Base-by-base conservation (phyloP, 495 filamentous ascomycete species). In the Tuber magnatum region DNA sequence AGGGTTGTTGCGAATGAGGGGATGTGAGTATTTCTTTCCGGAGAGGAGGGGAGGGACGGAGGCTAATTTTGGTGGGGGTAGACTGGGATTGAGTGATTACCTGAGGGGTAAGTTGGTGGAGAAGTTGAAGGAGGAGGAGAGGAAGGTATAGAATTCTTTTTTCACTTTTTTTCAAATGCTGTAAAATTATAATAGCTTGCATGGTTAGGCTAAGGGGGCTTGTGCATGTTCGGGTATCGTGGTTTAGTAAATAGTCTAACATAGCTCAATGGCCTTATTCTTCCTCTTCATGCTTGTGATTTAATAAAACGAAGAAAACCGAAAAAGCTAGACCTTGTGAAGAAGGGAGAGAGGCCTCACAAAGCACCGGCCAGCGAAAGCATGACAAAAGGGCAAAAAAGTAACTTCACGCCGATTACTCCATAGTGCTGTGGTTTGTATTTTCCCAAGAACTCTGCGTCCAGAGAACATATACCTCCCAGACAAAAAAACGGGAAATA, bases 1-100 rank as follows among this genome's bases (percentile, higher is more conserved):
- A 86, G 91, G 51, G 85, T 92, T 40, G 79, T 91, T 71, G 92
- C 91, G 9, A 87, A 88, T 43, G 87, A 92, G 82, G 91, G 91
- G 70, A 89, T 92, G 89, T 91, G 80, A 88, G 90, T 87, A 24
- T 71, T 24, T 18, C n/a, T 48, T 0, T 77, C 65, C 68, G 22
- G 42, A 72, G 71, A 46, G 32, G 44, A 35, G 48, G 24, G 28
- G 46, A 22, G 42, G 44, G 24, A 51, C 6, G 48, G 51, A 61
- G 43, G 44, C 68, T 75, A 46, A 79, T 80, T 80, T 61, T 61
- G 51, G n/a, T 81, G 71, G 84, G 38, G 76, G 40, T 71, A 87
- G 86, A 73, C 81, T 91, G 73, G 88, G 88, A 22, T 80, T 91
- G 70, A 87, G 87, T 77, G 83, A 85, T 56, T 91, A 85, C 81